Percentiles rank a stretch among this genome's conserved stretches.
phyloP scores from a whole-genome alignment of 805 yeast species.

The Ogataea parapolymorpha region DNA sequence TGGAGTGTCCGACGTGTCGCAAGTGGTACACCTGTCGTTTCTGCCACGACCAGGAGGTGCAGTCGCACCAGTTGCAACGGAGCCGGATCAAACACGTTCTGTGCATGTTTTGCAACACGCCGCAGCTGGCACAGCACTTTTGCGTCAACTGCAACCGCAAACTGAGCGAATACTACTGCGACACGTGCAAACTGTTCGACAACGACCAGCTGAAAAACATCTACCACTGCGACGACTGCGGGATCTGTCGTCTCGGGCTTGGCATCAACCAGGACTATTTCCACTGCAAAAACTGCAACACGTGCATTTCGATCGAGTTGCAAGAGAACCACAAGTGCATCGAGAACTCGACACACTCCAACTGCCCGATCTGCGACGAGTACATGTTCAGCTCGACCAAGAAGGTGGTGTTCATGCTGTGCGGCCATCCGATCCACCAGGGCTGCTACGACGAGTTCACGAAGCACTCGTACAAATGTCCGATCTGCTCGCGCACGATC shows the following conservation, averaged over 20 bases:
- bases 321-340: slow-evolving; percentile 78
- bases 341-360: slow-evolving; percentile 81
- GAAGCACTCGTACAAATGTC: slow-evolving; percentile 86
- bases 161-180: slow-evolving; percentile 76
- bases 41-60: slow-evolving; percentile 70
- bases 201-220: slow-evolving; percentile 75
- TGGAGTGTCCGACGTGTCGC: slow-evolving; percentile 73
- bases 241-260: slow-evolving; percentile 85
- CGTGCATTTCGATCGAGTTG: slow-evolving; percentile 79
- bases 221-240: slow-evolving; percentile 91
- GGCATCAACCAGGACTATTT: slow-evolving; percentile 87
- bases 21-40: slow-evolving; percentile 80
- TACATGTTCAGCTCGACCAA: slow-evolving; percentile 79
- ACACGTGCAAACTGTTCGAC: slow-evolving; percentile 76
- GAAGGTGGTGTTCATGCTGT: slow-evolving; percentile 86
- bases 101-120: slow-evolving; percentile 76
- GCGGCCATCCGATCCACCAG: slow-evolving; percentile 95
- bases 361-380: slow-evolving; percentile 92
- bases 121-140: slow-evolving; percentile 68
- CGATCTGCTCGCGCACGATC: slow-evolving; percentile 81
- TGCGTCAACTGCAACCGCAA: slow-evolving; percentile 66
- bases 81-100: slow-evolving; percentile 61
- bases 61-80: slow-evolving; percentile 56
- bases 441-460: slow-evolving; percentile 76
- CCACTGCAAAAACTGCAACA: slow-evolving; percentile 88